Percentiles rank a stretch among this genome's conserved stretches.
These are phyloP conservation scores for Ceratopteris richardii DNA, from an alignment of 75 land plant species.

Conservation along the genomic window DNA sequence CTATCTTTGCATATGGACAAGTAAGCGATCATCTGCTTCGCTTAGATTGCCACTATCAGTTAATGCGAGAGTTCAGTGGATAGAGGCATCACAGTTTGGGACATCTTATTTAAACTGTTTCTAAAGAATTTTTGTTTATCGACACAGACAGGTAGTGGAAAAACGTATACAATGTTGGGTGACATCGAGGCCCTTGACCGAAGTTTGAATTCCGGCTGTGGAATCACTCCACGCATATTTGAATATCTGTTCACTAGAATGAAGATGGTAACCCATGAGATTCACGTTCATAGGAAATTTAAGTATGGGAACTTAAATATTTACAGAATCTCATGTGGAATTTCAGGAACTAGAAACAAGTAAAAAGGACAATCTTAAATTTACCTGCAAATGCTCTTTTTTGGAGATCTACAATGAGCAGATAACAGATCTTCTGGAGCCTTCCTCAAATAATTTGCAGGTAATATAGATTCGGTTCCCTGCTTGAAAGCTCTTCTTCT, in stretches of 20 bases:
- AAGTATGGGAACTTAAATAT: too few relatives aligned
- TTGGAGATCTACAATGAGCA: conserved; percentile 46
- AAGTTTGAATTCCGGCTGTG: conserved; percentile 58
- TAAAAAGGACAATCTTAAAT: conserved; percentile 27
- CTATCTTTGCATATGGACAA: conserved; percentile 60
- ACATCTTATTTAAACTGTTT: too few relatives aligned
- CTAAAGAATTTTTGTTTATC: not conserved
- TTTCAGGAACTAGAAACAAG: conserved; percentile 35
- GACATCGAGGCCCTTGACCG: conserved; percentile 57
- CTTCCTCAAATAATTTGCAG: conserved; percentile 35
- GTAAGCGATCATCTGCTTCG: conserved; percentile 6
- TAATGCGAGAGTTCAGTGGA: not conserved
- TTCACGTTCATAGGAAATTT: too few relatives aligned
- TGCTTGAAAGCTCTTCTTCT: not conserved
- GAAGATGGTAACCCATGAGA: conserved; percentile 24
- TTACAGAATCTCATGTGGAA: not conserved
- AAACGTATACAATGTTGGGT: conserved; percentile 29
- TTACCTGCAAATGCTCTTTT: conserved; percentile 47
- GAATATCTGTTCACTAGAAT: conserved; percentile 31
- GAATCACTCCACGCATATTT: conserved; percentile 71
- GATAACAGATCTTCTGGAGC: conserved; percentile 45
- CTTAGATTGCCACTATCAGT: not conserved
- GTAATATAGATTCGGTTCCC: conserved; percentile 4
- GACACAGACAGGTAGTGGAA: conserved; percentile 41
- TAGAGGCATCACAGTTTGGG: too few relatives aligned